phyloP scores from a whole-genome alignment of 2,329 filamentous ascomycete genomes.

The Aspergillus glaucus region DNA sequence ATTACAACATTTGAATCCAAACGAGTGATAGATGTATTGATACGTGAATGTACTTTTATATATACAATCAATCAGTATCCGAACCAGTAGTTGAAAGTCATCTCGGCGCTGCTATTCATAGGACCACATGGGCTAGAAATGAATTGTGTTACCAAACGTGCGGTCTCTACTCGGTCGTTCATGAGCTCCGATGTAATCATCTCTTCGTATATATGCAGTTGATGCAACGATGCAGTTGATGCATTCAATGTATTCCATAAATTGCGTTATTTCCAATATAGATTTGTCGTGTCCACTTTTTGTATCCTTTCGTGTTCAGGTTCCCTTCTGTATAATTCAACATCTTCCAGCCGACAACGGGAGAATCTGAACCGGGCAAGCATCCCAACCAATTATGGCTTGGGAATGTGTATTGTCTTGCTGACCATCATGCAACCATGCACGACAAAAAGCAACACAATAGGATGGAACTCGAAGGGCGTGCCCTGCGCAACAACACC shows the following conservation, averaged over 20 bases:
- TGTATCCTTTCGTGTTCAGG: conserved; percentile 11
- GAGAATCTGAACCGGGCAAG: conserved; percentile 3
- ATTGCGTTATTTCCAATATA: conserved; percentile 10
- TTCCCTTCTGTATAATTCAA: conserved; percentile 9
- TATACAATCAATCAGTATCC: not conserved
- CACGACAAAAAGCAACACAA: conserved; percentile 72
- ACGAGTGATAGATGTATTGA: not conserved
- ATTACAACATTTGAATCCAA: not conserved
- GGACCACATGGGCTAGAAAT: not conserved
- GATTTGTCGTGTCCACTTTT: conserved; percentile 8
- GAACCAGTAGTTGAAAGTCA: not conserved
- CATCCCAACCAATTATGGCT: conserved; percentile 48
- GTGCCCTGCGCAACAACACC: conserved; percentile 64
- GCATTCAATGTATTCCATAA: not conserved
- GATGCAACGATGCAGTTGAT: not conserved
- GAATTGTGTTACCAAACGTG: not conserved
- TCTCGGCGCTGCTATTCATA: not conserved
- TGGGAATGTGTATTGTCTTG: conserved; percentile 90
- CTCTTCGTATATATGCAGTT: not conserved
- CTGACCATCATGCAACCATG: conserved; percentile 93
- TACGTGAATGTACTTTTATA: not conserved
- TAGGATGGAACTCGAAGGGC: conserved; percentile 74
- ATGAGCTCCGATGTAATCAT: not conserved
- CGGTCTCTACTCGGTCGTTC: no score
- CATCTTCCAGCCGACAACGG: conserved; percentile 11